A percentile compares a stretch with the other conserved stretches of the same genome.
Conservation (phyloP, 352 stramenopile genomes). For the Blastocystis sp. region DNA sequence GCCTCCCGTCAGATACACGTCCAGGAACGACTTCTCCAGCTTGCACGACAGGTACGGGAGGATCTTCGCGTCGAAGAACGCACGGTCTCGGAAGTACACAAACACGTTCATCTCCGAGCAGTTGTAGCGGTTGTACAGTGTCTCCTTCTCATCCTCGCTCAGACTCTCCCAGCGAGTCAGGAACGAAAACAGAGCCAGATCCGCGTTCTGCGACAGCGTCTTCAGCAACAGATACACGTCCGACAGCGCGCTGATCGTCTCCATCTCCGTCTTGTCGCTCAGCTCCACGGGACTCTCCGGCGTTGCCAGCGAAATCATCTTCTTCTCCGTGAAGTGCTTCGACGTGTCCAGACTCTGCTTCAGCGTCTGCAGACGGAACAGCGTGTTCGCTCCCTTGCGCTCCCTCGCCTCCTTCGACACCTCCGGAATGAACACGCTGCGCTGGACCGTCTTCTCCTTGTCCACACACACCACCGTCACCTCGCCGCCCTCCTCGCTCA, state of each 20-base stretch:
- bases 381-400: background rate
- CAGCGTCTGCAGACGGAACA: conserved; percentile 60
- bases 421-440: background rate
- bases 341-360: conserved; percentile 57
- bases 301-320: conserved; percentile 60
- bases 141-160: conserved; percentile 57
- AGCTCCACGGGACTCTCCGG: conserved; percentile 51
- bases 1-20: conserved; percentile 64
- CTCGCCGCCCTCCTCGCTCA: conserved; percentile 49
- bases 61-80: conserved; percentile 62
- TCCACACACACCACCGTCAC: conserved; percentile 55
- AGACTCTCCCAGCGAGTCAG: conserved; percentile 61
- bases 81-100: conserved; percentile 63
- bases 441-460: background rate
- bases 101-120: conserved; percentile 67
- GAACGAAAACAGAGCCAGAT: conserved; percentile 58
- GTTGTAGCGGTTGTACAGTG: conserved; percentile 63
- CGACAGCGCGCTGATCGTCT: background rate
- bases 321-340: conserved; percentile 63
- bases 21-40: conserved; percentile 64
- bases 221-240: conserved; percentile 26
- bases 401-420: background rate
- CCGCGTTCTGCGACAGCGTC: background rate
- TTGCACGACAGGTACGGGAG: conserved; percentile 63
- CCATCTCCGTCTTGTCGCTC: background rate